A percentile compares a stretch with the other conserved stretches of the same genome.
Evolutionary conservation across 2,329 filamentous ascomycete genomes (phyloP).

Genomic region (Fusarium illudens): DNA sequence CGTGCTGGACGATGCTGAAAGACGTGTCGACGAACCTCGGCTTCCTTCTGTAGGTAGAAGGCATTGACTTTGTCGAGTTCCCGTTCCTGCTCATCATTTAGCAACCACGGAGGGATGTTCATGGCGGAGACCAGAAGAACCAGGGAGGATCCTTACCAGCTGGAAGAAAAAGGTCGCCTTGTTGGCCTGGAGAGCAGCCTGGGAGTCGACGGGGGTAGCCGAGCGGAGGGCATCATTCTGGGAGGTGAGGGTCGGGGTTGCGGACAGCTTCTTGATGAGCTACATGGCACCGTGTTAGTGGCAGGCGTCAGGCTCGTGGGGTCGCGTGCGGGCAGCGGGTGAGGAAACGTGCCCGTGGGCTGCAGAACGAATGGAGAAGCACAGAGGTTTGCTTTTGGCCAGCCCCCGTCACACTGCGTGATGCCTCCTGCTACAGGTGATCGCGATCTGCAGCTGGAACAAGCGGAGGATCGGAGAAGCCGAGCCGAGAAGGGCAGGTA

Average conservation of each 20-base stretch:
- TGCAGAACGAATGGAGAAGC: conserved; percentile 32
- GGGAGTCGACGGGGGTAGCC: conserved; percentile 71
- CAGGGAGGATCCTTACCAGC: conserved; percentile 67
- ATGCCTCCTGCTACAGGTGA: conserved; percentile 14
- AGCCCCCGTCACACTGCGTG: conserved; percentile 28
- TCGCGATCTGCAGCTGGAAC: conserved; percentile 21
- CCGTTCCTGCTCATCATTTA: conserved; percentile 76
- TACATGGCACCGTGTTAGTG: conserved; percentile 53
- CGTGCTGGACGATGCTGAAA: neutral
- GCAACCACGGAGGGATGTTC: conserved; percentile 43
- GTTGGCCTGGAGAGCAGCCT: conserved; percentile 91
- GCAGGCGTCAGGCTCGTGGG: conserved; percentile 19
- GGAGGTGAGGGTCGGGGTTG: conserved; percentile 83
- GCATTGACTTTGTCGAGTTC: conserved; percentile 98
- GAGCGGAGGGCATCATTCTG: conserved; percentile 70
- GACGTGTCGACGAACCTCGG: conserved; percentile 72
- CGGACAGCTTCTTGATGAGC: conserved; percentile 98
- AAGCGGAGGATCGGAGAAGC: conserved; percentile 14
- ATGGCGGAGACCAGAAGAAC: conserved; percentile 32
- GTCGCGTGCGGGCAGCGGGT: conserved; percentile 21
- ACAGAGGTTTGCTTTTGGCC: conserved; percentile 28
- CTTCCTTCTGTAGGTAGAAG: conserved; percentile 97
- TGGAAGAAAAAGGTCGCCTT: conserved; percentile 99
- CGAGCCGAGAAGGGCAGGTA: conserved; percentile 9
- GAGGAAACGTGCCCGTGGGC: conserved; percentile 33